Evolutionary conservation across 2,329 filamentous ascomycete species (phyloP).

Genomic region (Penicillium sp.): DNA sequence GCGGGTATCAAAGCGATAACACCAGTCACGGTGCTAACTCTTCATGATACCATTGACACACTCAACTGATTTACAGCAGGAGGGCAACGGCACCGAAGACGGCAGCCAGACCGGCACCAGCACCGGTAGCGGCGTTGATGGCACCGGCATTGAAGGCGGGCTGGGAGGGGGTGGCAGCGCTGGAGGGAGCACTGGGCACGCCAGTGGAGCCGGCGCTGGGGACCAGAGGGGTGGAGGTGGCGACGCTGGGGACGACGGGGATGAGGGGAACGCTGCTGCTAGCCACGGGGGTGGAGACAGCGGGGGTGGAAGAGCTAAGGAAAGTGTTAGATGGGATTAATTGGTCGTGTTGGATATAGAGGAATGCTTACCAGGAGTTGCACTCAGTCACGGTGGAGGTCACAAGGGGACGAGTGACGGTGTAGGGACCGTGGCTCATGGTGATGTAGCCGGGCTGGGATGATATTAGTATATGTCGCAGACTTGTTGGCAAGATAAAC

Average conservation of each 20-base stretch:
- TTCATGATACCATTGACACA: conserved; percentile 1
- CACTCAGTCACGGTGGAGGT: conserved; percentile 47
- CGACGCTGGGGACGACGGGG: conserved; percentile 10
- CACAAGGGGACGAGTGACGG: conserved; percentile 45
- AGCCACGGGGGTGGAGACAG: conserved; percentile 15
- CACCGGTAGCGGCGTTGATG: conserved; percentile 40
- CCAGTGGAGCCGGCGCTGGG: conserved; percentile 12
- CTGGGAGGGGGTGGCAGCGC: conserved; percentile 15
- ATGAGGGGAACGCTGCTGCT: conserved; percentile 14
- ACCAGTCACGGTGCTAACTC: not conserved
- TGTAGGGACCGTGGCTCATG: conserved; percentile 66
- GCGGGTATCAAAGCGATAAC: not conserved
- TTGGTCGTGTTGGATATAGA: not conserved
- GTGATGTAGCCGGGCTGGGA: conserved; percentile 57
- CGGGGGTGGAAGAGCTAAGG: conserved; percentile 17
- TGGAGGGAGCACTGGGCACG: conserved; percentile 17
- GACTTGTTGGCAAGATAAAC: conserved; percentile 10
- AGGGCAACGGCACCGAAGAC: conserved; percentile 45
- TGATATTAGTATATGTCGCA: not conserved
- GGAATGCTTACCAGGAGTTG: conserved; percentile 32
- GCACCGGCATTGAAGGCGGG: conserved; percentile 44
- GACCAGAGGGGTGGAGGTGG: conserved; percentile 19
- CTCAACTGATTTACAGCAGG: conserved; percentile 33
- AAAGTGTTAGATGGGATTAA: conserved; percentile 5
- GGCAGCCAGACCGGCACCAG: conserved; percentile 46